These are phyloP conservation scores for Candida nanaspora DNA, from an alignment of 805 yeast genomes.

Conservation along the genomic window DNA sequence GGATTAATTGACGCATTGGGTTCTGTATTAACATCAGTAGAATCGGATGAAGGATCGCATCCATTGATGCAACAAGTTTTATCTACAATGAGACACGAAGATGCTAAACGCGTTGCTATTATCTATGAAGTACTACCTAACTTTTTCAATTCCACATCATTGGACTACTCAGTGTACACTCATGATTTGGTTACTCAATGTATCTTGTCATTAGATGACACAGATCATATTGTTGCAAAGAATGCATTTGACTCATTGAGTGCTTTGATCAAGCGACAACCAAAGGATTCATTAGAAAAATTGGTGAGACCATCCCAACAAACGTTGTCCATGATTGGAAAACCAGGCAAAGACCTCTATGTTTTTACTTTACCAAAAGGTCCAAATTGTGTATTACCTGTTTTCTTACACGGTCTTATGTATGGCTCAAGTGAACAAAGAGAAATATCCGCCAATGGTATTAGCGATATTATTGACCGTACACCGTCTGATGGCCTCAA, in stretches of 20 bases:
- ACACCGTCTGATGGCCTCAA: slow-evolving; percentile 79
- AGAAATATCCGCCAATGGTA: slow-evolving; percentile 81
- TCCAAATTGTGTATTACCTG: slow-evolving; percentile 81
- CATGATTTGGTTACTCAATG: slow-evolving; percentile 69
- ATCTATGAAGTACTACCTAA: slow-evolving; percentile 60
- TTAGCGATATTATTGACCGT: slow-evolving; percentile 78
- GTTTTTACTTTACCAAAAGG: slow-evolving; percentile 78
- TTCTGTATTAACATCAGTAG: slow-evolving; percentile 64
- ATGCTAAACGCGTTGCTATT: slow-evolving; percentile 52
- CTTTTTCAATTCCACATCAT: slow-evolving; percentile 57
- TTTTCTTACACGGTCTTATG: slow-evolving; percentile 92
- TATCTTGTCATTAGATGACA: slow-evolving; percentile 67
- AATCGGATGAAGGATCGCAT: slow-evolving; percentile 73
- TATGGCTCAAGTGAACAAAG: slow-evolving; percentile 81
- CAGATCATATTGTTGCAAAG: slow-evolving; percentile 51
- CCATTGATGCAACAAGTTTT: slow-evolving; percentile 78
- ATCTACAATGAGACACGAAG: slow-evolving; percentile 71
- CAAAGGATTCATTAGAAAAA: slow-evolving; percentile 70
- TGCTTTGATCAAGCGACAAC: slow-evolving; percentile 60
- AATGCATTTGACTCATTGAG: slow-evolving; percentile 60
- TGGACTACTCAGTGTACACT: slow-evolving; percentile 68
- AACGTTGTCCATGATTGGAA: slow-evolving; percentile 60
- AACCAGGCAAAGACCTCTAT: slow-evolving; percentile 55
- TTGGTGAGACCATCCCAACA: slow-evolving; percentile 76
- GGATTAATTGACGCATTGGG: slow-evolving; percentile 54